Conservation (phyloP, 768 basidiomycete species). For the Lentinula edodes region DNA sequence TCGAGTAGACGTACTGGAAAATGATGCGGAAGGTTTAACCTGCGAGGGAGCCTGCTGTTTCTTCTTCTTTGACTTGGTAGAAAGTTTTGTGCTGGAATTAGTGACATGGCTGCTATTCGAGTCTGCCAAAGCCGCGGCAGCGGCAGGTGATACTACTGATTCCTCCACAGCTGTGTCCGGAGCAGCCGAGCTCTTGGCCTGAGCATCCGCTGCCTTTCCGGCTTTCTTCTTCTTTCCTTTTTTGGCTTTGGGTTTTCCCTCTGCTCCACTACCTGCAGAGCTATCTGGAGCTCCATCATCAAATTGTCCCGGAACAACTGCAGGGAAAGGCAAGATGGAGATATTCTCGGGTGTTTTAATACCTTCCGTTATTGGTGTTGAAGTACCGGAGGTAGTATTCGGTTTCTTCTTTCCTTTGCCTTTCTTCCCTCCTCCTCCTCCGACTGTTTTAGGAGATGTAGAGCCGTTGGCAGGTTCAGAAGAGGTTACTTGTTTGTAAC, state of each 20-base stretch:
- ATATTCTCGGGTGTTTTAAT: neutral
- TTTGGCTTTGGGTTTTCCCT: neutral
- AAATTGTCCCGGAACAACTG: conserved; percentile 3
- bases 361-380: neutral
- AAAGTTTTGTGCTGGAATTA: neutral
- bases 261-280: neutral
- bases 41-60: neutral
- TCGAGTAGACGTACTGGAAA: neutral
- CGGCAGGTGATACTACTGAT: neutral
- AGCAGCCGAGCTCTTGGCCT: neutral
- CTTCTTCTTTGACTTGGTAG: neutral
- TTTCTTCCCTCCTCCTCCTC: neutral
- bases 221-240: conserved; percentile 6
- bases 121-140: neutral
- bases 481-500: neutral
- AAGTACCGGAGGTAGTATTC: neutral
- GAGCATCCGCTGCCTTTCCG: neutral
- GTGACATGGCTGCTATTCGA: neutral
- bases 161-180: neutral
- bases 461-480: neutral
- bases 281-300: neutral
- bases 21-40: neutral
- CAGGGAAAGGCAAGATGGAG: conserved; percentile 2
- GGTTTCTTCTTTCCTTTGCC: conserved; percentile 2
- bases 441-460: neutral